Evolutionary conservation across 1,139 yeast species (phyloP).

Genomic region (Suhomyces terraborum): DNA sequence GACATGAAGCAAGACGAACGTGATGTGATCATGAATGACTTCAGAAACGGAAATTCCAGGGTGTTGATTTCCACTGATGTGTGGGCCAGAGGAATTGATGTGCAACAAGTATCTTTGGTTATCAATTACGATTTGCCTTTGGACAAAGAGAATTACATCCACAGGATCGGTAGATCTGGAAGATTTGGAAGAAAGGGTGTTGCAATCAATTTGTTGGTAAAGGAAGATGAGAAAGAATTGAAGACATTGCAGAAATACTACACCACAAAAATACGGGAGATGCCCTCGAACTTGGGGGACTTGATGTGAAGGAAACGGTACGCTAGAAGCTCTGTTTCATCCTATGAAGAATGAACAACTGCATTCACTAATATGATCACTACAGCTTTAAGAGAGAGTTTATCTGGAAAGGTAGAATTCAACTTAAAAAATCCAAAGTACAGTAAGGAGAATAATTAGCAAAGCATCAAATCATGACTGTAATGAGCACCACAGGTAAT

Average conservation of each 20-base stretch:
- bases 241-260: constrained; percentile 77
- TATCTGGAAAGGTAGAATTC: too few species aligned
- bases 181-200: constrained; percentile 96
- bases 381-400: too few species aligned
- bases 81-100: constrained; percentile 98
- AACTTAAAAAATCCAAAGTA: too few species aligned
- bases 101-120: constrained; percentile 94
- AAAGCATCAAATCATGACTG: too few species aligned
- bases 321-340: too few species aligned
- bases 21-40: constrained; percentile 86
- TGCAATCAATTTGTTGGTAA: constrained; percentile 85
- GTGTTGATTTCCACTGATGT: constrained; percentile 94
- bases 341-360: too few species aligned
- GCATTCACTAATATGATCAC: too few species aligned
- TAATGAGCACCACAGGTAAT: too few species aligned
- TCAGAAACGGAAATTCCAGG: constrained; percentile 73
- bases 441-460: too few species aligned
- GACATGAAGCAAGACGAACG: constrained; percentile 95
- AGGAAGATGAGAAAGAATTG: constrained; percentile 60
- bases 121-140: constrained; percentile 88
- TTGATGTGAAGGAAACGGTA: constrained; percentile 36
- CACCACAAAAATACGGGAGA: constrained; percentile 74
- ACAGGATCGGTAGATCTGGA: constrained; percentile 93
- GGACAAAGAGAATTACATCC: constrained; percentile 87
- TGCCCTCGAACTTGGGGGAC: constrained; percentile 78